These are phyloP conservation scores for Solanum chaucha DNA, from an alignment of 257 asterid genomes.

Conservation along the genomic window DNA sequence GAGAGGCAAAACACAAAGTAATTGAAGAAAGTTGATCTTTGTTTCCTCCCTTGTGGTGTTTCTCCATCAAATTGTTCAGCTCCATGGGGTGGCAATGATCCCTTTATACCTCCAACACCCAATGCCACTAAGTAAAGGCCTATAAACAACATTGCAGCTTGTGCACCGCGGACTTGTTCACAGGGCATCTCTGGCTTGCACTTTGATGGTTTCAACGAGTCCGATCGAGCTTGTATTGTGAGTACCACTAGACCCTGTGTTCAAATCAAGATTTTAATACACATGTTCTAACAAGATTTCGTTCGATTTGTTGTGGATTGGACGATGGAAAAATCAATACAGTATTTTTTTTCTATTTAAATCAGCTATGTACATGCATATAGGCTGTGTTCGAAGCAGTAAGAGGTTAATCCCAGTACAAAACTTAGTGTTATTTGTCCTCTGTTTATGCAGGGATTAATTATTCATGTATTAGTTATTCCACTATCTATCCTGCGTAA, in stretches of 20 bases:
- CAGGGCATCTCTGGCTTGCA: conserved; percentile 34
- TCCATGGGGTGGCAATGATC: too few relatives aligned
- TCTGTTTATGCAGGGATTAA: background rate
- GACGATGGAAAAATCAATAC: background rate
- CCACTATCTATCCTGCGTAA: too few relatives aligned
- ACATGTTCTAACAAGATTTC: background rate
- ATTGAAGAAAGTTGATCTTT: too few relatives aligned
- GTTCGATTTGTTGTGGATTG: background rate
- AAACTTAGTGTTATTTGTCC: background rate
- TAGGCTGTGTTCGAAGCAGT: background rate
- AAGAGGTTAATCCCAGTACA: too few relatives aligned
- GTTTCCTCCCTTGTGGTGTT: too few relatives aligned
- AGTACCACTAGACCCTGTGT: conserved; percentile 64
- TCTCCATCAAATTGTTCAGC: too few relatives aligned
- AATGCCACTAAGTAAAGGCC: too few relatives aligned
- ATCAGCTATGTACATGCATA: background rate
- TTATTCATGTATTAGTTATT: too few relatives aligned
- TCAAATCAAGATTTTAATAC: background rate
- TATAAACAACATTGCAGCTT: too few relatives aligned
- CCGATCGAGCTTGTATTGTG: conserved; percentile 60
- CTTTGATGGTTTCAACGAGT: conserved; percentile 47
- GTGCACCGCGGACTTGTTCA: too few relatives aligned
- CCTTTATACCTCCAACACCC: too few relatives aligned
- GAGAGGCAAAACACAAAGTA: too few relatives aligned
- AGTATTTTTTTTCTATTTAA: background rate